These are phyloP conservation scores for Nicotiana obtusifolia DNA, from an alignment of 257 asterid genomes.

Conservation along the genomic window DNA sequence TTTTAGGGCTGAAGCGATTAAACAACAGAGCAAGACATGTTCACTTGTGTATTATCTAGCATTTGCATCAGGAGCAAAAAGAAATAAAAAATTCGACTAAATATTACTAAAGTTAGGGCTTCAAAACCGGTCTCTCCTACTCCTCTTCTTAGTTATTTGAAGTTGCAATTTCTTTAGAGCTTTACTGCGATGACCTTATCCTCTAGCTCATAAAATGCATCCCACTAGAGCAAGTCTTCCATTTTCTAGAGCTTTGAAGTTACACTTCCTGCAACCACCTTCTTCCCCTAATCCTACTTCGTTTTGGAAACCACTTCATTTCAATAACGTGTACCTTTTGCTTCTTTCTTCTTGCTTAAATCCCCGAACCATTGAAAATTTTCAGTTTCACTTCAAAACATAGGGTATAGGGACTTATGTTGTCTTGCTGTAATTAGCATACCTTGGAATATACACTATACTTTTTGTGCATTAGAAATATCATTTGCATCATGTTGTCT, in stretches of 20 bases:
- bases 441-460: background rate
- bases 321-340: background rate
- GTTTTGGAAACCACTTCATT: background rate
- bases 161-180: too few species aligned
- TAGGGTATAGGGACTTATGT: background rate
- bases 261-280: background rate
- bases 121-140: too few species aligned
- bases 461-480: background rate
- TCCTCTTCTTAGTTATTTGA: too few species aligned
- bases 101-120: too few species aligned
- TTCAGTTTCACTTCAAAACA: background rate
- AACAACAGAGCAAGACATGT: too few species aligned
- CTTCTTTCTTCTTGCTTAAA: background rate
- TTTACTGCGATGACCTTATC: too few species aligned
- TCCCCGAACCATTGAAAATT: background rate
- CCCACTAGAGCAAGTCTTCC: background rate
- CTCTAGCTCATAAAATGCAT: background rate
- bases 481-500: background rate
- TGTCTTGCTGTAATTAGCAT: background rate
- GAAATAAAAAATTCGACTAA: too few species aligned
- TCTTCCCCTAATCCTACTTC: background rate
- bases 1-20: background rate
- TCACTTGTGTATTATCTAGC: too few species aligned
- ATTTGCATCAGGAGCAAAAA: too few species aligned
- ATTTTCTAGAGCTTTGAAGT: background rate